Conservation (phyloP, 176 grass and related monocot genomes). For the Aegilops longissima region DNA sequence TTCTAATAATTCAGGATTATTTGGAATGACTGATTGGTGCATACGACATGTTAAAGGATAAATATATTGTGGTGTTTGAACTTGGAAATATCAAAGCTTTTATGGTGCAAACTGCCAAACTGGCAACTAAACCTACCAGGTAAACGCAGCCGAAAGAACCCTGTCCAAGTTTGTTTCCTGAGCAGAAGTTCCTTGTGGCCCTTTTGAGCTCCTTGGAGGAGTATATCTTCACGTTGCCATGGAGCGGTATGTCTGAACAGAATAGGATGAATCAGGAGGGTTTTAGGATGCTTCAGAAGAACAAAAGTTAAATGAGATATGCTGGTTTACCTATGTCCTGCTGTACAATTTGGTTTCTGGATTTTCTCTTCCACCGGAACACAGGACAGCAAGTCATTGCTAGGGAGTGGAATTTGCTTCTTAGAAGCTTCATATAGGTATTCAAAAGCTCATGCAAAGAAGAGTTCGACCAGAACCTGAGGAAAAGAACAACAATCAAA, state of each 20-base stretch:
- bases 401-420: background rate
- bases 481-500: background rate
- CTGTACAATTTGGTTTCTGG: conserved; percentile 33
- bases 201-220: conserved; percentile 65
- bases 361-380: conserved; percentile 42
- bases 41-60: background rate
- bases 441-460: conserved; percentile 20
- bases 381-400: conserved; percentile 50
- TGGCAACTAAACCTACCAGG: conserved; percentile 44
- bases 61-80: background rate
- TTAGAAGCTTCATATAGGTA: conserved; percentile 4
- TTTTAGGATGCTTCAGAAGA: conserved; percentile 4
- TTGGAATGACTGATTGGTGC: background rate
- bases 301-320: background rate
- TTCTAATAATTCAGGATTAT: background rate
- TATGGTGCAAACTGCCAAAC: background rate
- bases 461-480: background rate
- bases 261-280: conserved; percentile 14
- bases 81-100: background rate
- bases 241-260: conserved; percentile 30
- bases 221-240: conserved; percentile 68
- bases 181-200: conserved; percentile 70
- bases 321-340: conserved; percentile 45
- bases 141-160: conserved; percentile 88
- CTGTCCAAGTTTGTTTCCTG: conserved; percentile 69